Base-by-base conservation (phyloP, 306 rosid species). In the Acacia crassicarpa region DNA sequence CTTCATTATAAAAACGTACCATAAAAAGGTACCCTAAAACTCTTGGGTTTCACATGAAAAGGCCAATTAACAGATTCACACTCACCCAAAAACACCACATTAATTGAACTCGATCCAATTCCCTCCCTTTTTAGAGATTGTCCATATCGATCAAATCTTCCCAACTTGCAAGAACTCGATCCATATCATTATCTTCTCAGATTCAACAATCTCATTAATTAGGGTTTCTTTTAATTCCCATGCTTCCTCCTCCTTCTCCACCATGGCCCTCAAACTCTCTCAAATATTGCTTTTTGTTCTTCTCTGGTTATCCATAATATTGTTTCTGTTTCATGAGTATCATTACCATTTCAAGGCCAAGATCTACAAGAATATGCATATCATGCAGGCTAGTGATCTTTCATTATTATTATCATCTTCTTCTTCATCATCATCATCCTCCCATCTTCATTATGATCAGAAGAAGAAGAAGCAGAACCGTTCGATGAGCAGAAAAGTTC, bases 261-360 rank as follows among this genome's bases (percentile, higher is more conserved):
- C 84, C 86, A 93, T 95, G 98, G 87, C 97, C 91, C 79, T 88
- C 69, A 95, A 83, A 91, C 45, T 80, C 51, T 85, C 89, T 68
- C 92, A 84, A 41, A 38, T 81, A 35, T 35, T 93, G 33, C 83
- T 86, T 82, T n/a, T 71, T n/a, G 76, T 89, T 82, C 80, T 91
- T 75, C 89, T 94, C 0, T 89, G 88, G 84, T 48, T 94, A 49
- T 86, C 91, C 79, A 84, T 93, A 38, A 84, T 93, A 38, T 56
- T 92, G 25, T 32, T 92, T 12, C 78, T 92, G 72, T 83, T 91
- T 75, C 97, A 90, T 84, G 88, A 93, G 80, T 86, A 81, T 45
- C 70, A 56, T 56, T 8, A 85, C 70, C 78, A 84, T 83, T 84
- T 86, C 88, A 90, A 84, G 69, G 79, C 88, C 84, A 88, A 33